Conservation (phyloP, 805 yeast species). For the Lachancea meyersii region DNA sequence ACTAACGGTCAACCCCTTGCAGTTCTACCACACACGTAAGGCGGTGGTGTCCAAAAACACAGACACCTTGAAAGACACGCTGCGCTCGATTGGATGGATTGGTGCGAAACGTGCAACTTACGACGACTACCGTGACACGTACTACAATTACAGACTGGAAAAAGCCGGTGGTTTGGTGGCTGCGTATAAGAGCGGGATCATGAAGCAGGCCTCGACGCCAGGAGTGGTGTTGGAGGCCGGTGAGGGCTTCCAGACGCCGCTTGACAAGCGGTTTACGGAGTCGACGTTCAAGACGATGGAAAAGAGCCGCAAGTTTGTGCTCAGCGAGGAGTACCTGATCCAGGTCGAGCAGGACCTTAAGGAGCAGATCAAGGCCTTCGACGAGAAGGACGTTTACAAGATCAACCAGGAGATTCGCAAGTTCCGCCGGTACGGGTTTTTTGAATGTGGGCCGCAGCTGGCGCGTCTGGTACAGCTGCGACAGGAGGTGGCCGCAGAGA, state of each 20-base stretch:
- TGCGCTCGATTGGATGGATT: slow-evolving; percentile 85
- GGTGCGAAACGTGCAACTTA: slow-evolving; percentile 71
- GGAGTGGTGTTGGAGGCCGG: slow-evolving; percentile 64
- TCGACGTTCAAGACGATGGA: slow-evolving; percentile 37
- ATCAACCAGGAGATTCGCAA: slow-evolving; percentile 44
- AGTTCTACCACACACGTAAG: slow-evolving; percentile 28
- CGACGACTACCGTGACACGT: slow-evolving; percentile 63
- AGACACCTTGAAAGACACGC: slow-evolving; percentile 35
- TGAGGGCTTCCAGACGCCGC: slow-evolving; percentile 74
- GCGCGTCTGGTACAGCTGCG: slow-evolving; percentile 24
- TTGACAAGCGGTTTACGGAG: slow-evolving; percentile 34
- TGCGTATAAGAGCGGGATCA: slow-evolving; percentile 69
- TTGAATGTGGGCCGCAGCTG: slow-evolving; percentile 39
- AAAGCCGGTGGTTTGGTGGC: slow-evolving; percentile 68
- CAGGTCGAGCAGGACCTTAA: slow-evolving; percentile 46
- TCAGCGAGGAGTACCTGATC: slow-evolving; percentile 51
- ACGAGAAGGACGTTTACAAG: slow-evolving; percentile 34
- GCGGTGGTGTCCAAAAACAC: slow-evolving; percentile 27
- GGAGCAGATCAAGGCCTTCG: slow-evolving; percentile 29
- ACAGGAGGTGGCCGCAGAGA: slow-evolving; percentile 16
- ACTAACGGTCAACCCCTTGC: slow-evolving; percentile 40
- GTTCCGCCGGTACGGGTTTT: slow-evolving; percentile 63
- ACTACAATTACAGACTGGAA: slow-evolving; percentile 57
- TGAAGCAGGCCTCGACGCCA: slow-evolving; percentile 49
- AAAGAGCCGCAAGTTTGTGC: slow-evolving; percentile 41